Percentiles rank a stretch among this genome's conserved stretches.
Evolutionary conservation across 1,284 basidiomycete species (phyloP).

Genomic region (Puccinia horiana): DNA sequence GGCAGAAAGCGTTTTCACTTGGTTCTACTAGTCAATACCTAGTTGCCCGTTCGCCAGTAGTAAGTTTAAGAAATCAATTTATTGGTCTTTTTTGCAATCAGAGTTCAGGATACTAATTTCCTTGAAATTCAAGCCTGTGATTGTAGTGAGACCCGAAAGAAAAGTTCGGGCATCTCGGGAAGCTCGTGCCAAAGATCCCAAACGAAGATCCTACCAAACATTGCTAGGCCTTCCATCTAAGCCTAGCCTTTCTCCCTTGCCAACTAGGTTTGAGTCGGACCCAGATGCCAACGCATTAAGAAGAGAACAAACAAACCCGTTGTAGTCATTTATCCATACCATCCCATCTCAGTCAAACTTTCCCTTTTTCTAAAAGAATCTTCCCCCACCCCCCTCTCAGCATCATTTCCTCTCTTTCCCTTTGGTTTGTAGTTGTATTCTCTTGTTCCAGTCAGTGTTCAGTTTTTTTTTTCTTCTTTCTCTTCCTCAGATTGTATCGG

Average conservation of each 20-base stretch:
- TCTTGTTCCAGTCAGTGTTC: background rate
- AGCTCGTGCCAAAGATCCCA: conserved; percentile 48
- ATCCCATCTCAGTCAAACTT: background rate
- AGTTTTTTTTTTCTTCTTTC: background rate
- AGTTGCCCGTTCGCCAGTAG: conserved; percentile 46
- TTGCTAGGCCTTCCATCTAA: conserved; percentile 28
- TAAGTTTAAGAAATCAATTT: conserved; percentile 6
- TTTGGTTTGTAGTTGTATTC: background rate
- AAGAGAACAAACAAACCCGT: conserved; percentile 39
- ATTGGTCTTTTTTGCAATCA: background rate
- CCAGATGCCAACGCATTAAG: conserved; percentile 13
- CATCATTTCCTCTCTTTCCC: background rate
- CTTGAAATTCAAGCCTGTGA: conserved; percentile 27
- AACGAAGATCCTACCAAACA: conserved; percentile 45
- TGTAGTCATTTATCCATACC: background rate
- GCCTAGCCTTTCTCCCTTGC: background rate
- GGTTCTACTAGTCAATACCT: conserved; percentile 50
- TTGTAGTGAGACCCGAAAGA: conserved; percentile 45
- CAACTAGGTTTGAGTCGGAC: conserved; percentile 7
- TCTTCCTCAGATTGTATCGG: background rate
- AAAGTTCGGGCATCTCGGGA: conserved; percentile 41
- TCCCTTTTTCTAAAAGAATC: background rate
- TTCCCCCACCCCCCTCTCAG: background rate
- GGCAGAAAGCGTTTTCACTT: conserved; percentile 48
- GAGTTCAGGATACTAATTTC: background rate